Base-by-base conservation (phyloP, 495 filamentous ascomycete species). In the Endocarpon pusillum region DNA sequence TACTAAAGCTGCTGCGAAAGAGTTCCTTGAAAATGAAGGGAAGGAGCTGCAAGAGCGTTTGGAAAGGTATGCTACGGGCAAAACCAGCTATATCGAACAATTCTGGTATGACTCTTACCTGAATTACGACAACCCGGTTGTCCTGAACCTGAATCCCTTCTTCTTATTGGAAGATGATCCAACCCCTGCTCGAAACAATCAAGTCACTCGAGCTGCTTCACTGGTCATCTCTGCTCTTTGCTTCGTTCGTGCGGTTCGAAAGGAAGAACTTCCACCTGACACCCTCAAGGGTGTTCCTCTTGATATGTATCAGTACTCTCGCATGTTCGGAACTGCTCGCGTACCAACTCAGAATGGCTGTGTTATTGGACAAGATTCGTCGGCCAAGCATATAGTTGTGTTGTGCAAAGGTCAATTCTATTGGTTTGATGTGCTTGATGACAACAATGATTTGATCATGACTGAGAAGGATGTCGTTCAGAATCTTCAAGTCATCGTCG, bases 51-150 rank as follows among this genome's bases (percentile, higher is more conserved):
- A 97, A 46, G 81, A 87, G 43, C 79, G 73, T 54, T 56, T 97
- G 32, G 89, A 83, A 64, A 79, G 78, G 52, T 97, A 97, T 66
- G 84, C 91, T n/a, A 69, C 67, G 3, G 84, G 77, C 16, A 85
- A 84, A 56, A 82, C 82, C 7, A 97, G 91, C 52, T 97, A 91
- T 49, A 96, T 97, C 40, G 89, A 97, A 51, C 89, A 97, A 51
- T 97, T 97, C 43, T 97, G 89, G 89, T 97, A 96, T 48, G 89
- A 97, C 52, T 96, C 89, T 20, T 97, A 94, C 49, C 63, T 96
- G 31, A 96, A 96, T 52, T 97, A 79, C 49, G 89, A 97, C 55
- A 97, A 93, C 49, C 84, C 89, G 9, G 89, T 97, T 22, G 89
- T 97, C 27, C 67, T 97, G 35, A 96, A 97, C 58, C 61, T 97